Conservation (phyloP, 1,284 basidiomycete species). For the Microbotryum saponariae region DNA sequence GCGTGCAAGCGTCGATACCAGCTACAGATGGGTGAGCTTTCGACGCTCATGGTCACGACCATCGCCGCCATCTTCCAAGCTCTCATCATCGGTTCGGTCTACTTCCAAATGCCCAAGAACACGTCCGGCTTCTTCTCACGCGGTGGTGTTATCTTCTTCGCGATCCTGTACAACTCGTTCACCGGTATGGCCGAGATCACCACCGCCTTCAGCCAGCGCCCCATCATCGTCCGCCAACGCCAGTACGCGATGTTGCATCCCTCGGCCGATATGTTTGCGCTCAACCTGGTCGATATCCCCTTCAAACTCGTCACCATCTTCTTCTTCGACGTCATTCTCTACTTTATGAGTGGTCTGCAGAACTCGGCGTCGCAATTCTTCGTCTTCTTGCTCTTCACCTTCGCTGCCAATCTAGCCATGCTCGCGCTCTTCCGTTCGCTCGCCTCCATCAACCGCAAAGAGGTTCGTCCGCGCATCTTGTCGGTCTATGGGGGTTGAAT, state of each 20-base stretch:
- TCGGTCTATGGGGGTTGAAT: slow-evolving; percentile 34
- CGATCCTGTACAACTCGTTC: slow-evolving; percentile 46
- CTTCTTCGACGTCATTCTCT: slow-evolving; percentile 37
- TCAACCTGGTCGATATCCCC: slow-evolving; percentile 47
- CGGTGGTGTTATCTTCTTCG: slow-evolving; percentile 56
- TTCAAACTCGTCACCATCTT: slow-evolving; percentile 41
- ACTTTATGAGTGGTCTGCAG: slow-evolving; percentile 46
- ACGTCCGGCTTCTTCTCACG: slow-evolving; percentile 69
- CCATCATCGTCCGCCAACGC: slow-evolving; percentile 39
- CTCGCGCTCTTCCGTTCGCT: slow-evolving; percentile 47
- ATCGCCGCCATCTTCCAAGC: slow-evolving; percentile 37
- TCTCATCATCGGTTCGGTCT: slow-evolving; percentile 66
- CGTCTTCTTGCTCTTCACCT: slow-evolving; percentile 43
- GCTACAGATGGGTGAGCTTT: slow-evolving; percentile 55
- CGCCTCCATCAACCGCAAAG: slow-evolving; percentile 42
- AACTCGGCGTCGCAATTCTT: slow-evolving; percentile 41
- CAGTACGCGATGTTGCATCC: slow-evolving; percentile 47
- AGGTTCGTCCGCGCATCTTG: not conserved
- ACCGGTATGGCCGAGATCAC: slow-evolving; percentile 55
- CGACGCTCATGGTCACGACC: slow-evolving; percentile 40
- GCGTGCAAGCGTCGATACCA: slow-evolving; percentile 60
- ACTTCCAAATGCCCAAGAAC: slow-evolving; percentile 54
- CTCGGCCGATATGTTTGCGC: slow-evolving; percentile 44
- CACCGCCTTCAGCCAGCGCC: slow-evolving; percentile 45
- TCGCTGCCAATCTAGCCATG: slow-evolving; percentile 45